Conservation (phyloP, 352 stramenopile species). For the Pythium myriotylum region DNA sequence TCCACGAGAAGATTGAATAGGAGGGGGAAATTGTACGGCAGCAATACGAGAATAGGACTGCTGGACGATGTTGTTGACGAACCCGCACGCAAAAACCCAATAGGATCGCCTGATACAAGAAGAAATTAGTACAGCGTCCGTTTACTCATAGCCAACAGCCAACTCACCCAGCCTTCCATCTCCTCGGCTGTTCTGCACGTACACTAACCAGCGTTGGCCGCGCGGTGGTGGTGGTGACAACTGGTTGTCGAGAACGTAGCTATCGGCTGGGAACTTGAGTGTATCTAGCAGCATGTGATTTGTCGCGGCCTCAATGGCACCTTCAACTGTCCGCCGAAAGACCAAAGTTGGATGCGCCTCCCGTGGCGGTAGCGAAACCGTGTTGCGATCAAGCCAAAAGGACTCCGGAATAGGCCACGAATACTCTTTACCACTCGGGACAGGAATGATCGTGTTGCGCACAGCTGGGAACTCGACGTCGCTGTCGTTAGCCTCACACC, state of each 20-base stretch:
- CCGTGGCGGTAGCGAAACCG: slow-evolving; percentile 62
- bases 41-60: slow-evolving; percentile 63
- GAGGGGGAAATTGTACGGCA: slow-evolving; percentile 90
- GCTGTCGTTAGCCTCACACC: slow-evolving; percentile 54
- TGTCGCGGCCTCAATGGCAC: slow-evolving; percentile 77
- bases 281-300: slow-evolving; percentile 89
- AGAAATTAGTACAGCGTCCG: neutral
- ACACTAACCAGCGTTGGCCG: slow-evolving; percentile 84
- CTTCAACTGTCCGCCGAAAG: slow-evolving; percentile 71
- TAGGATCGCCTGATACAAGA: slow-evolving; percentile 53
- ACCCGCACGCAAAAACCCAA: slow-evolving; percentile 72
- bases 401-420: slow-evolving; percentile 81
- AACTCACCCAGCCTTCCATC: slow-evolving; percentile 68
- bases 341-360: slow-evolving; percentile 80
- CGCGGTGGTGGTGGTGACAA: slow-evolving; percentile 64
- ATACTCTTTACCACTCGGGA: slow-evolving; percentile 81
- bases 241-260: slow-evolving; percentile 63
- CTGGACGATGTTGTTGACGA: slow-evolving; percentile 34
- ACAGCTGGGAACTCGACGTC: slow-evolving; percentile 49
- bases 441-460: slow-evolving; percentile 73
- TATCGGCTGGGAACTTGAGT: slow-evolving; percentile 86
- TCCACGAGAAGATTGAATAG: slow-evolving; percentile 85
- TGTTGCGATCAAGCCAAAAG: slow-evolving; percentile 88
- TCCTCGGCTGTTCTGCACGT: slow-evolving; percentile 78
- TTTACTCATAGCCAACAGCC: neutral